These are phyloP conservation scores for Naematelia aurantialba DNA, from an alignment of 768 basidiomycete species.

Conservation along the genomic window DNA sequence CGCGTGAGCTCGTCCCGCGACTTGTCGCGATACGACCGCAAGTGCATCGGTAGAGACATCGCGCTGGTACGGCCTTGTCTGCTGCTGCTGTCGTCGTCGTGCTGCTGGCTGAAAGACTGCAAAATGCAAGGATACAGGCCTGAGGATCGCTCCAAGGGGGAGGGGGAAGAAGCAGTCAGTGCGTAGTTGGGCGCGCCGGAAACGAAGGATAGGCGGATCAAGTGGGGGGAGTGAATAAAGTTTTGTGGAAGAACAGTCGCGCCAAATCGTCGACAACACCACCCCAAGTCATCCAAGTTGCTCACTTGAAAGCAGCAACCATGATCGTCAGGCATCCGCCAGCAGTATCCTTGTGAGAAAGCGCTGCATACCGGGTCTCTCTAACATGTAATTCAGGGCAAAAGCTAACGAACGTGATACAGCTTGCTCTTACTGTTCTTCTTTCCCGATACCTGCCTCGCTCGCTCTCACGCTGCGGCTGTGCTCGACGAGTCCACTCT, in stretches of 20 bases:
- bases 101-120: not conserved
- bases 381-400: too few relatives aligned
- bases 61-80: not conserved
- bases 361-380: too few relatives aligned
- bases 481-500: not conserved
- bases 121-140: too few relatives aligned
- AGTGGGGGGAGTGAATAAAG: conserved; percentile 1
- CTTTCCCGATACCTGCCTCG: not conserved
- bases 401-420: not conserved
- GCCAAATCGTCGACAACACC: not conserved
- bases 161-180: too few relatives aligned
- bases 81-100: too few relatives aligned
- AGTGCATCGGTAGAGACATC: conserved; percentile 56
- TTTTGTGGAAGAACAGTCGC: not conserved
- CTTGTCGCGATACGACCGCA: conserved; percentile 88
- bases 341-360: conserved; percentile 2
- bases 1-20: conserved; percentile 79
- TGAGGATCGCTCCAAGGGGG: too few relatives aligned
- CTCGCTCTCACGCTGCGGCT: not conserved
- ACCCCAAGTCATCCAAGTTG: not conserved
- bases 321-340: conserved; percentile 3
- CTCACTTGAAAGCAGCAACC: too few relatives aligned
- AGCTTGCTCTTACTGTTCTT: not conserved
- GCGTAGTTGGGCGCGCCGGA: too few relatives aligned
- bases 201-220: not conserved